These are phyloP conservation scores for Fraxinus baroniana DNA, from an alignment of 305 asterid species.

Conservation along the genomic window DNA sequence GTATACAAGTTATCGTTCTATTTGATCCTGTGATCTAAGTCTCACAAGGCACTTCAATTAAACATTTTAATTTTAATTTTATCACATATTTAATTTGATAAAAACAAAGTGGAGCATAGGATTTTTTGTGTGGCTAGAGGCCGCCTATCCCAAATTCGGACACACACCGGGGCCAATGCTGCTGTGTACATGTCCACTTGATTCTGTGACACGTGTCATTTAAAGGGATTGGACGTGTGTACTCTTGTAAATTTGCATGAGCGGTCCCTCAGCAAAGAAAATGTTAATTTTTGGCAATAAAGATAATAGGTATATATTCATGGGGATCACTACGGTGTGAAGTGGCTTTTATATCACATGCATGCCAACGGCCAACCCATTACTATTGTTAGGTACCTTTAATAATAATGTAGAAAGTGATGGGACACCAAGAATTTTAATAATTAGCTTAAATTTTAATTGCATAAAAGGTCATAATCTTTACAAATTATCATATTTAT, in stretches of 20 bases:
- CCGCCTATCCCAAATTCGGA: background rate
- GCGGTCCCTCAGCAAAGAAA: constrained; percentile 31
- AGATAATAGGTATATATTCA: constrained; percentile 27
- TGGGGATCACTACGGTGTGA: constrained; percentile 33
- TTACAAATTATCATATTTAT: background rate
- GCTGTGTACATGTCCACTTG: constrained; percentile 5
- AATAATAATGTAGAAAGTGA: constrained; percentile 30
- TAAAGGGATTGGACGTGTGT: background rate
- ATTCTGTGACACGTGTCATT: constrained; percentile 10
- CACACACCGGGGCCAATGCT: constrained; percentile 23
- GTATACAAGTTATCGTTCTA: background rate
- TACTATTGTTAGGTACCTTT: constrained; percentile 36
- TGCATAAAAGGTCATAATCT: background rate
- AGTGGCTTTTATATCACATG: constrained; percentile 42
- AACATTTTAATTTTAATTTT: background rate
- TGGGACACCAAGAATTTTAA: background rate
- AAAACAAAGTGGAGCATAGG: background rate
- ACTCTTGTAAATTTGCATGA: constrained; percentile 1
- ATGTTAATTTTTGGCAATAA: constrained; percentile 18
- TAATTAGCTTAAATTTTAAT: too few relatives aligned
- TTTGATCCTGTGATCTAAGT: background rate
- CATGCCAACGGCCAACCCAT: constrained; percentile 33
- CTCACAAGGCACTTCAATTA: background rate
- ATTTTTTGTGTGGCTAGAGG: background rate
- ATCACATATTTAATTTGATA: background rate